Evolutionary conservation across 2,329 filamentous ascomycete species (phyloP).

Genomic region (Phyllosticta capitalensis): DNA sequence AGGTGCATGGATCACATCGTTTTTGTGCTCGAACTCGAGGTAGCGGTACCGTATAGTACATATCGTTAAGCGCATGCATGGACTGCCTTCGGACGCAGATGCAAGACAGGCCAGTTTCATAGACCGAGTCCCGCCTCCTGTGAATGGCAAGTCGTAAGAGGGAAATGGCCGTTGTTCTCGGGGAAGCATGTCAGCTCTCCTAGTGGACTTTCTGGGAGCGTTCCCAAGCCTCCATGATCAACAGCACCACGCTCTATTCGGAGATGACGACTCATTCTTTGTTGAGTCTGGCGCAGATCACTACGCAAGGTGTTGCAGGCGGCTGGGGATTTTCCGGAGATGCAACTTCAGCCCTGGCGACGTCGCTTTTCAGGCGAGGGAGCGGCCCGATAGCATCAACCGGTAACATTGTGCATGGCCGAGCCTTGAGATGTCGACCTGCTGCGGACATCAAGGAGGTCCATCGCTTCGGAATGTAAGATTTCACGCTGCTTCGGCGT

Average conservation of each 20-base stretch:
- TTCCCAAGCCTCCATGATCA: slow-evolving; percentile 4
- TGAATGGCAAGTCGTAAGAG: slow-evolving; percentile 1
- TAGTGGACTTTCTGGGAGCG: background rate
- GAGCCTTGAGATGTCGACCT: too few relatives aligned
- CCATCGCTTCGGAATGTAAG: too few relatives aligned
- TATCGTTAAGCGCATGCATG: slow-evolving; percentile 7
- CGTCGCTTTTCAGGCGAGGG: slow-evolving; percentile 7
- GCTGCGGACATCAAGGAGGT: too few relatives aligned
- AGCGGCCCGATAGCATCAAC: slow-evolving; percentile 4
- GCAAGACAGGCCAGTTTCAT: slow-evolving; percentile 8
- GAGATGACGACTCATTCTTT: slow-evolving; percentile 9
- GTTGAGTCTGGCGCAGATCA: slow-evolving; percentile 7
- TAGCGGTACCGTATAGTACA: background rate
- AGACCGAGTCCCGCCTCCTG: slow-evolving; percentile 4
- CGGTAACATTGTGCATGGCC: background rate
- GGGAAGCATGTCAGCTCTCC: slow-evolving; percentile 2
- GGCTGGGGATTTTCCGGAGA: slow-evolving; percentile 12
- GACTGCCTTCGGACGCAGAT: slow-evolving; percentile 5
- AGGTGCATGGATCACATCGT: slow-evolving; percentile 2
- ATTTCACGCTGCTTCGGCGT: too few relatives aligned
- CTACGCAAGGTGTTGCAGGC: slow-evolving; percentile 12
- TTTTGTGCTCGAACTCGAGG: background rate
- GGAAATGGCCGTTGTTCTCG: background rate
- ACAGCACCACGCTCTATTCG: slow-evolving; percentile 8
- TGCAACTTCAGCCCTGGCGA: slow-evolving; percentile 4